These are phyloP conservation scores for Fusarium papillatum DNA, from an alignment of 2,329 filamentous ascomycete species.

Conservation along the genomic window DNA sequence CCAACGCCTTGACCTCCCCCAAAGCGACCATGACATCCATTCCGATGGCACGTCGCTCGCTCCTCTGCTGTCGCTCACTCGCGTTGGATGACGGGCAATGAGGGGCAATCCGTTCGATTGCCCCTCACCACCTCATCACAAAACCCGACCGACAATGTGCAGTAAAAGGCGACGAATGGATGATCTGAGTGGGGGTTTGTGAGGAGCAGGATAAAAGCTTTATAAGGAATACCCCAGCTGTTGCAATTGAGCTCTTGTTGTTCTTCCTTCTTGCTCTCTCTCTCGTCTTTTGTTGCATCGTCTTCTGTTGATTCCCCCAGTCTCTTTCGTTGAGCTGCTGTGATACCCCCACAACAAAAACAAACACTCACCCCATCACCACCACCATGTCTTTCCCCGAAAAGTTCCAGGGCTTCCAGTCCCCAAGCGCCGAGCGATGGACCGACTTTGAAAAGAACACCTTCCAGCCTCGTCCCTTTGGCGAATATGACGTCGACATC, in stretches of 20 bases:
- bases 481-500: constrained; percentile 89
- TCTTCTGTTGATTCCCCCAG: neutral
- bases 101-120: neutral
- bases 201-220: constrained; percentile 19
- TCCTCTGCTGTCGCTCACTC: neutral
- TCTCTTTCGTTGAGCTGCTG: neutral
- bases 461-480: constrained; percentile 88
- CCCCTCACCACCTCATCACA: constrained; percentile 31
- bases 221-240: constrained; percentile 24
- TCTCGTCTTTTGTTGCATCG: constrained; percentile 2
- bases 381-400: constrained; percentile 67
- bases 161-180: constrained; percentile 21
- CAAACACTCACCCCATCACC: neutral
- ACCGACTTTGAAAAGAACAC: constrained; percentile 77
- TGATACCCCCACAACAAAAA: neutral
- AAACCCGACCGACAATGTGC: constrained; percentile 16
- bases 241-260: constrained; percentile 17
- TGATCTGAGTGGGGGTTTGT: constrained; percentile 30
- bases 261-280: constrained; percentile 7
- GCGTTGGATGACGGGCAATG: neutral
- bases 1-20: constrained; percentile 18
- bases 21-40: constrained; percentile 12
- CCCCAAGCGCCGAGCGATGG: constrained; percentile 66
- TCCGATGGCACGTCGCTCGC: constrained; percentile 11
- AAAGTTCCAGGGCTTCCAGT: constrained; percentile 73